Conservation (phyloP, 345 rosid genomes). For the Sonneratia caseolaris region DNA sequence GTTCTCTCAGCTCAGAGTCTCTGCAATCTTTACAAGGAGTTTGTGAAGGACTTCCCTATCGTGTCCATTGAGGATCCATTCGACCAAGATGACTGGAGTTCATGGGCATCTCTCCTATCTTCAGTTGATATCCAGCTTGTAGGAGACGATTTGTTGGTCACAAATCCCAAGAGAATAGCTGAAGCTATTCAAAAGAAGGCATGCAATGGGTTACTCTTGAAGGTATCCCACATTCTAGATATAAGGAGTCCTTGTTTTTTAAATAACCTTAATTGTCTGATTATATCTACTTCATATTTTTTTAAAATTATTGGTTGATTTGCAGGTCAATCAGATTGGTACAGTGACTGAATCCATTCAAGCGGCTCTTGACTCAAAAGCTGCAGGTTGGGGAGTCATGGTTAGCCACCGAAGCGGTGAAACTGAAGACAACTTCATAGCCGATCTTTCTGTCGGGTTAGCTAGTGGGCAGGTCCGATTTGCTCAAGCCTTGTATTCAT, state of each 20-base stretch:
- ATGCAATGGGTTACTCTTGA: conserved; percentile 83
- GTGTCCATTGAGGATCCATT: conserved; percentile 96
- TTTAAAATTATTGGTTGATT: conserved; percentile 2
- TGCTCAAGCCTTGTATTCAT: conserved; percentile 6
- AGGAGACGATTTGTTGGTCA: conserved; percentile 94
- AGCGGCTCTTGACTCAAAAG: conserved; percentile 93
- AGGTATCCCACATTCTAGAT: conserved; percentile 25
- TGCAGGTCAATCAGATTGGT: conserved; percentile 96
- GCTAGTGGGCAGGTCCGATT: conserved; percentile 85
- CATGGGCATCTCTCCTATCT: conserved; percentile 83
- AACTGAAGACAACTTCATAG: conserved; percentile 94
- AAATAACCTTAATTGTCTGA: neutral
- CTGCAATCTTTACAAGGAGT: conserved; percentile 71
- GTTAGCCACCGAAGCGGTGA: conserved; percentile 98
- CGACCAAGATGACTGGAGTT: conserved; percentile 97
- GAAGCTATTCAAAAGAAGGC: conserved; percentile 86
- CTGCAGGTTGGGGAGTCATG: conserved; percentile 99
- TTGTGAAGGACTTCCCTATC: conserved; percentile 80
- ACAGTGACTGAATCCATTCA: conserved; percentile 88
- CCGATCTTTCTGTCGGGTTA: conserved; percentile 93
- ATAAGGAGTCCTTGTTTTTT: neutral
- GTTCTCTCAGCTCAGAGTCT: conserved; percentile 73
- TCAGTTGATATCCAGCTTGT: conserved; percentile 85
- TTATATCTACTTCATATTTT: neutral
- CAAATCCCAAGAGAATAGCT: conserved; percentile 89